Conservation (phyloP, 139 green algal species). For the Eudorina sp. region DNA sequence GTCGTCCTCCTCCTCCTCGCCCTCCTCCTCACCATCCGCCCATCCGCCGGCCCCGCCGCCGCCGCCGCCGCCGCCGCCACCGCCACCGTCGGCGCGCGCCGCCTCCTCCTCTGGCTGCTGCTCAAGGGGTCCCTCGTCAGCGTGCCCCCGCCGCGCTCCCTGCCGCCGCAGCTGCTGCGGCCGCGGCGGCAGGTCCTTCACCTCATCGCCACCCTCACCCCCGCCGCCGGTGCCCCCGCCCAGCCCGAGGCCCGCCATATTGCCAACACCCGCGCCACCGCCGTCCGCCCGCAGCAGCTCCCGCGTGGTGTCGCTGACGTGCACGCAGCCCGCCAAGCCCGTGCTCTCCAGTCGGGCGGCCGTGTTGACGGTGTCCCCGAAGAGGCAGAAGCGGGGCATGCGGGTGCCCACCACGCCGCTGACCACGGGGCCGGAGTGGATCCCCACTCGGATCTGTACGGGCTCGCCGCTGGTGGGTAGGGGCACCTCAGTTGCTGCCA, state of each 20-base stretch:
- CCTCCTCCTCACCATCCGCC: background rate
- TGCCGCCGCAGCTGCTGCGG: no score
- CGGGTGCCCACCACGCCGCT: conserved; percentile 38
- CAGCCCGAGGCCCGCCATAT: no score
- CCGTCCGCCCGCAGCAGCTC: background rate
- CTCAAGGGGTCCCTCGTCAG: no score
- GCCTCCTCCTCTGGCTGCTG: no score
- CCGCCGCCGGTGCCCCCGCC: no score
- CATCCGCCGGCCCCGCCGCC: no score
- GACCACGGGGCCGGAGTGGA: conserved; percentile 41
- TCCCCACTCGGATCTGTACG: conserved; percentile 28
- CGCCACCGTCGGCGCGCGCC: no score
- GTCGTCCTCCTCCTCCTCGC: background rate
- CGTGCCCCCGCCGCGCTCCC: no score
- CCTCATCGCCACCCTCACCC: no score
- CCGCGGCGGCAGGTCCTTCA: no score
- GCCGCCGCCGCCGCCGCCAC: no score
- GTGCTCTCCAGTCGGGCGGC: conserved; percentile 43
- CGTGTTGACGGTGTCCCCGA: conserved; percentile 47
- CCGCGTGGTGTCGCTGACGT: conserved; percentile 33
- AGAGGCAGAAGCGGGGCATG: conserved; percentile 40
- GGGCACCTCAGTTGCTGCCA: background rate
- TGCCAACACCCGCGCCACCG: no score
- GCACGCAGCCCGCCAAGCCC: background rate
- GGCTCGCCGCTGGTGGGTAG: conserved; percentile 26